Percentiles rank a stretch among this genome's conserved stretches.
Evolutionary conservation across 208 protist species (phyloP).

Genomic region (Trypanosoma lewisi): DNA sequence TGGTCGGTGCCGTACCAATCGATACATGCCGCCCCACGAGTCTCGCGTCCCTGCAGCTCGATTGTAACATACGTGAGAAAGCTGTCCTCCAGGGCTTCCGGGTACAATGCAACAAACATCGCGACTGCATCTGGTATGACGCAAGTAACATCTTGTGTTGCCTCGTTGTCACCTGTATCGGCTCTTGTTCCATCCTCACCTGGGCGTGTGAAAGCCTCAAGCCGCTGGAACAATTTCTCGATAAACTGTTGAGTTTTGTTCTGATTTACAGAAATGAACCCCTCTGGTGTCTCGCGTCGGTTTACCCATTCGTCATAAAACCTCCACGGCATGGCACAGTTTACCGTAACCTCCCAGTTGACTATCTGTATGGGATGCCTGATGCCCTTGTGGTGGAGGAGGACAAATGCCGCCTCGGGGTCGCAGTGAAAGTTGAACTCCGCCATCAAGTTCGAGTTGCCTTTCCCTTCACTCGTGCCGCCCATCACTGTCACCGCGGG

Average conservation of each 20-base stretch:
- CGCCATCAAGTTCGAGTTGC: constrained; percentile 75
- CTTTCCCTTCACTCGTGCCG: constrained; percentile 66
- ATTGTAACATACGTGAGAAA: constrained; percentile 73
- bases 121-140: constrained; percentile 83
- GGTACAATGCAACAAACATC: constrained; percentile 55
- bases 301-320: constrained; percentile 75
- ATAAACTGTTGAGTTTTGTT: constrained; percentile 68
- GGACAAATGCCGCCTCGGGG: constrained; percentile 78
- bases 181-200: constrained; percentile 57
- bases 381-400: constrained; percentile 62
- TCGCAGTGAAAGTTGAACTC: constrained; percentile 90
- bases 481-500: constrained; percentile 79
- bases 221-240: constrained; percentile 65
- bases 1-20: constrained; percentile 88
- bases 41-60: constrained; percentile 67
- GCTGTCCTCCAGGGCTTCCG: constrained; percentile 50
- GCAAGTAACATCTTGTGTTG: constrained; percentile 76
- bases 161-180: constrained; percentile 70
- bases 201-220: constrained; percentile 75
- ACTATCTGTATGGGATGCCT: constrained; percentile 52
- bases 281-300: constrained; percentile 9
- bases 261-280: constrained; percentile 18
- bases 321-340: constrained; percentile 71
- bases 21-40: constrained; percentile 64
- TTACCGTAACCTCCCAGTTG: constrained; percentile 76